Evolutionary conservation across 306 rosid genomes (phyloP).

Genomic region (Fagus sylvatica): DNA sequence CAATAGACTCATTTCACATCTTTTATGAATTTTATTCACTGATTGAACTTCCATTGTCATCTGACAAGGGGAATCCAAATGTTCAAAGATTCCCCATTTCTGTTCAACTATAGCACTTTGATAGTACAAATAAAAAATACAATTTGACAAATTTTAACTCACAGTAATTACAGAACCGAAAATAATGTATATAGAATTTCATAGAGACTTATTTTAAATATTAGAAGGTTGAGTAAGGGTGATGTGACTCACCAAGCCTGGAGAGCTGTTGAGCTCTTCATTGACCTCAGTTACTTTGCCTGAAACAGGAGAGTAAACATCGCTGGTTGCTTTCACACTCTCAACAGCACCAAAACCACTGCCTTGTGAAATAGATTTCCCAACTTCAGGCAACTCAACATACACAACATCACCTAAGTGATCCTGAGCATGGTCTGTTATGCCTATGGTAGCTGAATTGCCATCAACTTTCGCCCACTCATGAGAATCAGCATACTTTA

Average conservation of each 20-base stretch:
- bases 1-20: too few species aligned
- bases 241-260: conserved; percentile 68
- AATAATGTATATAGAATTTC: too few species aligned
- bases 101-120: too few species aligned
- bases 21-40: too few species aligned
- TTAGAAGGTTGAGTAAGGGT: too few species aligned
- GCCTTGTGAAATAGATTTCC: conserved; percentile 62
- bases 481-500: conserved; percentile 79
- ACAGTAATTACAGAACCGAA: too few species aligned
- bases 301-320: conserved; percentile 81
- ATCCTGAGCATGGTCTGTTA: conserved; percentile 96
- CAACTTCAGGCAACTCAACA: conserved; percentile 90
- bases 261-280: conserved; percentile 69
- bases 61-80: too few species aligned
- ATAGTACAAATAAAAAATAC: too few species aligned
- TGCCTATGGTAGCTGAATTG: conserved; percentile 78
- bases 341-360: conserved; percentile 86
- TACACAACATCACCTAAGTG: conserved; percentile 96
- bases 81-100: too few species aligned
- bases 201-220: too few species aligned
- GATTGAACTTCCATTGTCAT: too few species aligned
- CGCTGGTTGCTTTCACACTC: conserved; percentile 97
- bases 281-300: conserved; percentile 79
- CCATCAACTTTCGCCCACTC: conserved; percentile 97
- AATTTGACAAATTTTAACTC: too few species aligned